Evolutionary conservation across 306 rosid genomes (phyloP).

Genomic region (Cicer bijugum): DNA sequence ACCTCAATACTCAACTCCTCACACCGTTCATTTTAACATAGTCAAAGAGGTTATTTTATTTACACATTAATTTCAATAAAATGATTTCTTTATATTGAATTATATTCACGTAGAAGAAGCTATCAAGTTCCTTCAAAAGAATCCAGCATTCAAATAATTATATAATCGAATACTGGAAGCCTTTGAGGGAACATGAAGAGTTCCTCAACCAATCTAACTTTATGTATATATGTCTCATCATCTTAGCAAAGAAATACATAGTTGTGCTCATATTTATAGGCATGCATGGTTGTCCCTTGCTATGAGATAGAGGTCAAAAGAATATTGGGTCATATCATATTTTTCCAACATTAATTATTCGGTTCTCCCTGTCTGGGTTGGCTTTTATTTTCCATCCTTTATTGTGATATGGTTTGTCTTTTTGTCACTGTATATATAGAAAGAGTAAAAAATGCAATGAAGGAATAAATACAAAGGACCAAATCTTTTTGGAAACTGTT

Average conservation of each 20-base stretch:
- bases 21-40: background rate
- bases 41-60: background rate
- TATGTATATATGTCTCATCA: background rate
- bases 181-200: constrained; percentile 48
- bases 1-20: background rate
- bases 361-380: constrained; percentile 27
- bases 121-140: constrained; percentile 42
- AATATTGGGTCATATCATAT: constrained; percentile 30
- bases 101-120: constrained; percentile 11
- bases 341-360: constrained; percentile 15
- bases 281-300: constrained; percentile 39
- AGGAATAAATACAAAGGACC: background rate
- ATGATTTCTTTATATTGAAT: constrained; percentile 21
- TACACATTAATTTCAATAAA: background rate
- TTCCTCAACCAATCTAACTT: constrained; percentile 32
- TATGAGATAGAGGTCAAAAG: background rate
- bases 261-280: constrained; percentile 38
- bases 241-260: background rate
- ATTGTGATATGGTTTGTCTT: constrained; percentile 6
- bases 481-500: background rate
- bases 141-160: constrained; percentile 25
- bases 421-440: constrained; percentile 18
- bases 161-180: constrained; percentile 45
- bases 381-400: constrained; percentile 35
- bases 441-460: constrained; percentile 1